Percentiles rank a stretch among this genome's conserved stretches.
Conservation (phyloP, 345 rosid species). For the Syzygium grande region DNA sequence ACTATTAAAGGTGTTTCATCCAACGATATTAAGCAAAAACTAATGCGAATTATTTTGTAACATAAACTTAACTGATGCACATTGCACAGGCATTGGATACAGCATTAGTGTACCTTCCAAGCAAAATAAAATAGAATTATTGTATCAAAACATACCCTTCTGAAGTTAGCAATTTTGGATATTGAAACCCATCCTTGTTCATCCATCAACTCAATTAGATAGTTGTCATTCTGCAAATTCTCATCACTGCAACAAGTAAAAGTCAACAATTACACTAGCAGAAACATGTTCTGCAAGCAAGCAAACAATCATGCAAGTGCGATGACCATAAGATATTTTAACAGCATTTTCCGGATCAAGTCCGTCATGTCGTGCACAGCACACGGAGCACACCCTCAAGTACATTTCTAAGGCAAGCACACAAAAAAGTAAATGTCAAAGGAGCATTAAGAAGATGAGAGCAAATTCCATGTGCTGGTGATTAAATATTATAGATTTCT, state of each 20-base stretch:
- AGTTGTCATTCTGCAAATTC: constrained; percentile 65
- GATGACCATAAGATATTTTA: background rate
- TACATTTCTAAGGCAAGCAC: background rate
- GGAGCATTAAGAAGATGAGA: background rate
- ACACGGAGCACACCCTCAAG: background rate
- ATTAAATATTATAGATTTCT: background rate
- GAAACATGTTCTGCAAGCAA: background rate
- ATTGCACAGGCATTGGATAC: background rate
- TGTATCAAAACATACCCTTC: constrained; percentile 47
- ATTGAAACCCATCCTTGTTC: constrained; percentile 86
- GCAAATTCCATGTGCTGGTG: background rate
- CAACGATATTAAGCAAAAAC: background rate
- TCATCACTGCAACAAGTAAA: constrained; percentile 60
- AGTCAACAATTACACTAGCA: constrained; percentile 1
- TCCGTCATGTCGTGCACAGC: background rate
- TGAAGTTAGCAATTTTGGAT: constrained; percentile 65
- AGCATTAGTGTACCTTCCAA: background rate
- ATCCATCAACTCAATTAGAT: constrained; percentile 80
- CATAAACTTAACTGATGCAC: background rate
- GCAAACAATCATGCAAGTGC: background rate
- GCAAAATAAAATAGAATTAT: background rate
- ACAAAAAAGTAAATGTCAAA: background rate
- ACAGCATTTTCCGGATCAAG: background rate
- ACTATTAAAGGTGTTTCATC: background rate
- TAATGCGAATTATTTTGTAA: background rate